phyloP scores from a whole-genome alignment of 2,329 filamentous ascomycete species.

The Ophiostoma piceae region DNA sequence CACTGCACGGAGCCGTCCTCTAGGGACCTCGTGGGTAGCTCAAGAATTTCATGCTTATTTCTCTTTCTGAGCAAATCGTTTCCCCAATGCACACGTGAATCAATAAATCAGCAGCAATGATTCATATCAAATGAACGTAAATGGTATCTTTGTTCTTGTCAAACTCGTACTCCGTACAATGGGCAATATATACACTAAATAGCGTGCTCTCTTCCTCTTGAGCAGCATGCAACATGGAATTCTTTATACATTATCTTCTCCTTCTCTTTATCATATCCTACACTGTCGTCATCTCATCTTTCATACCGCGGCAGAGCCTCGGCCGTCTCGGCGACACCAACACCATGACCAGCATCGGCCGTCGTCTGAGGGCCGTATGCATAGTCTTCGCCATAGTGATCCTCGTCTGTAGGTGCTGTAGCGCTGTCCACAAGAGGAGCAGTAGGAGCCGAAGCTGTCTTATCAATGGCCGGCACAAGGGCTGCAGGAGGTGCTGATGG shows the following conservation, averaged over 20 bases:
- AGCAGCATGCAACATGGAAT: neutral
- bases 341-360: slow-evolving; percentile 16
- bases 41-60: neutral
- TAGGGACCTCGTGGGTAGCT: neutral
- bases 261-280: neutral
- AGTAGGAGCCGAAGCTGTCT: neutral
- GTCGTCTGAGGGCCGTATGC: slow-evolving; percentile 25
- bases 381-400: slow-evolving; percentile 31
- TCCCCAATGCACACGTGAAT: too few relatives aligned
- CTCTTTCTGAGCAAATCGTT: neutral
- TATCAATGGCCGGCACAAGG: neutral
- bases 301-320: slow-evolving; percentile 34
- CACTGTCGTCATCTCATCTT: slow-evolving; percentile 28
- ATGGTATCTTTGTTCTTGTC: slow-evolving; percentile 12
- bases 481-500: neutral
- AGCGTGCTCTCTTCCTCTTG: neutral
- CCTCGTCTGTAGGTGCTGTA: slow-evolving; percentile 15
- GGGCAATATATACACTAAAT: slow-evolving; percentile 1
- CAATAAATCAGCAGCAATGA: too few relatives aligned
- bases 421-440: slow-evolving; percentile 31
- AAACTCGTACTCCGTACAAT: slow-evolving; percentile 12
- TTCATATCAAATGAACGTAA: neutral
- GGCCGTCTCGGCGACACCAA: slow-evolving; percentile 15
- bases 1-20: neutral
- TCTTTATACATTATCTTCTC: neutral